Conservation (phyloP, 495 filamentous ascomycete species). For the Penicillium herquei region DNA sequence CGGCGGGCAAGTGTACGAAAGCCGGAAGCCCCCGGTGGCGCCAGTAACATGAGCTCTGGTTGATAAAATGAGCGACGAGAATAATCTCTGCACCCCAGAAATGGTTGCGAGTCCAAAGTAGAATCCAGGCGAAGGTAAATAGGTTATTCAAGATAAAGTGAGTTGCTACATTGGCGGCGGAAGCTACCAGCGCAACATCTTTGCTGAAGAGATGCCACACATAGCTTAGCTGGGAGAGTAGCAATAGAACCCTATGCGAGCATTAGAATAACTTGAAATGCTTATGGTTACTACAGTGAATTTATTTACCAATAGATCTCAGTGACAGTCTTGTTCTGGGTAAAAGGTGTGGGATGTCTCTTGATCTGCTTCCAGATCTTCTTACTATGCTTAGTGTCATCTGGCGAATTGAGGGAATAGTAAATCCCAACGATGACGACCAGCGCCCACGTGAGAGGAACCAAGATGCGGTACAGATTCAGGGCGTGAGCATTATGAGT, state of each 20-base stretch:
- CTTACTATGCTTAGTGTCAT: slow-evolving; percentile 55
- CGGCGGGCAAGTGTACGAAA: slow-evolving; percentile 69
- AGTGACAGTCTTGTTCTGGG: slow-evolving; percentile 66
- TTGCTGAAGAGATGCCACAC: slow-evolving; percentile 71
- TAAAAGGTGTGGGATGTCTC: slow-evolving; percentile 67
- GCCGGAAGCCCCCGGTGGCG: slow-evolving; percentile 64
- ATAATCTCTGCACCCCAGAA: slow-evolving; percentile 73
- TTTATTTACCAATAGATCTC: slow-evolving; percentile 69
- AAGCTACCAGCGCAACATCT: slow-evolving; percentile 54
- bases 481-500: slow-evolving; percentile 51
- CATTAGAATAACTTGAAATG: neutral
- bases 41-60: slow-evolving; percentile 75
- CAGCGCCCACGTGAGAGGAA: slow-evolving; percentile 69
- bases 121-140: slow-evolving; percentile 71
- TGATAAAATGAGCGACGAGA: slow-evolving; percentile 76
- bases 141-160: slow-evolving; percentile 88
- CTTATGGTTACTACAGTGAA: no score
- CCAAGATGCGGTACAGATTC: slow-evolving; percentile 63
- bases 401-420: slow-evolving; percentile 62
- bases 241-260: slow-evolving; percentile 62
- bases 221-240: slow-evolving; percentile 73
- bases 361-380: slow-evolving; percentile 70
- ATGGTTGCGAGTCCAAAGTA: slow-evolving; percentile 74
- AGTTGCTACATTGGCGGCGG: slow-evolving; percentile 72
- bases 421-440: slow-evolving; percentile 65